Evolutionary conservation across 2,329 filamentous ascomycete genomes (phyloP).

Genomic region (Ceratocystis destructans): DNA sequence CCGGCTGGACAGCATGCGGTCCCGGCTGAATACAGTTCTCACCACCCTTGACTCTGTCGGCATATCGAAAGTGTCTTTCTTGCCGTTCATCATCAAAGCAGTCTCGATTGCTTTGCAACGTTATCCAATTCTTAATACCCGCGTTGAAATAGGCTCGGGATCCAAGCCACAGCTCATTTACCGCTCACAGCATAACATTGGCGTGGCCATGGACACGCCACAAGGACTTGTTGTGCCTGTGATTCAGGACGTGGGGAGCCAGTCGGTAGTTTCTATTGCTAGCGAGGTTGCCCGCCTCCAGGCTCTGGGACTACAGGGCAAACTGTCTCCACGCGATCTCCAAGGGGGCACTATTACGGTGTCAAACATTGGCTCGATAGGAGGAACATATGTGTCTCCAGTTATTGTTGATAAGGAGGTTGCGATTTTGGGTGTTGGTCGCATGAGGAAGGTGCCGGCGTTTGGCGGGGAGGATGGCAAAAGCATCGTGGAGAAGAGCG

Average conservation of each 20-base stretch:
- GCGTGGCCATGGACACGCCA: slow-evolving; percentile 89
- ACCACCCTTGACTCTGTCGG: slow-evolving; percentile 32
- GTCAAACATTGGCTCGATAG: slow-evolving; percentile 91
- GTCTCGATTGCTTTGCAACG: slow-evolving; percentile 70
- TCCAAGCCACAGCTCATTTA: slow-evolving; percentile 62
- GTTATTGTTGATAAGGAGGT: slow-evolving; percentile 86
- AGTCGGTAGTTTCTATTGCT: slow-evolving; percentile 67
- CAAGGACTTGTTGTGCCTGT: slow-evolving; percentile 81
- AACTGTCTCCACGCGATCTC: slow-evolving; percentile 61
- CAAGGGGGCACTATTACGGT: slow-evolving; percentile 84
- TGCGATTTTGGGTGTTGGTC: slow-evolving; percentile 79
- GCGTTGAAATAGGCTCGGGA: slow-evolving; percentile 49
- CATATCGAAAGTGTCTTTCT: slow-evolving; percentile 60
- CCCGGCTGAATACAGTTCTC: slow-evolving; percentile 57
- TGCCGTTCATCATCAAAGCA: slow-evolving; percentile 93
- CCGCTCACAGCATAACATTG: slow-evolving; percentile 83
- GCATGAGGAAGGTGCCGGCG: slow-evolving; percentile 64
- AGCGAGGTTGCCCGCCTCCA: slow-evolving; percentile 63
- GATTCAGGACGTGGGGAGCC: slow-evolving; percentile 64
- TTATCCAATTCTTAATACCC: slow-evolving; percentile 77
- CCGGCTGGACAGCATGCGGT: slow-evolving; percentile 56
- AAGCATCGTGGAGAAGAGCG: slow-evolving; percentile 57
- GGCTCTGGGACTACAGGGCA: slow-evolving; percentile 56
- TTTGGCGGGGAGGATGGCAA: slow-evolving; percentile 44
- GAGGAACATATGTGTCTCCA: slow-evolving; percentile 80